Percentiles rank a stretch among this genome's conserved stretches.
phyloP scores from a whole-genome alignment of 495 filamentous ascomycete species.

The Aspergillus asperescens region DNA sequence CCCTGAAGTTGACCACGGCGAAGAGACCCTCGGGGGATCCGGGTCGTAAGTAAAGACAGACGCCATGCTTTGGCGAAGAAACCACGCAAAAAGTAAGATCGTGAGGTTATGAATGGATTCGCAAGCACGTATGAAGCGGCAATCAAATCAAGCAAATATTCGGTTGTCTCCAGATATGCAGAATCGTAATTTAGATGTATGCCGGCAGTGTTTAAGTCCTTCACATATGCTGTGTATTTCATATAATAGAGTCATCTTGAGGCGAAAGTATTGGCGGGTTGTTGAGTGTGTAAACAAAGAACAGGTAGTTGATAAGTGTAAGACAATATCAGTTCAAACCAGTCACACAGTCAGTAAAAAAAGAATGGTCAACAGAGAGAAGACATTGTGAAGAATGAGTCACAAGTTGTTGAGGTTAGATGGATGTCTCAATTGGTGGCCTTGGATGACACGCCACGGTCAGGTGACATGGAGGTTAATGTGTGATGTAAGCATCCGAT shows the following conservation, averaged over 20 bases:
- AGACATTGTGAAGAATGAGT: constrained; percentile 19
- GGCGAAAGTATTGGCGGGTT: background rate
- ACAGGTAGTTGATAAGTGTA: background rate
- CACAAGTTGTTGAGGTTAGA: background rate
- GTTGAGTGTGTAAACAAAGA: background rate
- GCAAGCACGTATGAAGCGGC: background rate
- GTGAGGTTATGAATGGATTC: background rate
- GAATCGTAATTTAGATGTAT: constrained; percentile 3
- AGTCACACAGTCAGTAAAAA: background rate
- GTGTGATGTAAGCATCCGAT: constrained; percentile 12
- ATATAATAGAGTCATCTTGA: constrained; percentile 23
- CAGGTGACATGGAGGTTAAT: background rate
- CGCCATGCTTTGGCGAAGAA: constrained; percentile 54
- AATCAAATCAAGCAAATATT: constrained; percentile 5
- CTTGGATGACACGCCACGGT: constrained; percentile 5
- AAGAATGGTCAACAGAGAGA: constrained; percentile 1
- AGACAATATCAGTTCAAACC: background rate
- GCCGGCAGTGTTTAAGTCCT: constrained; percentile 6
- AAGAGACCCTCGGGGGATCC: constrained; percentile 78
- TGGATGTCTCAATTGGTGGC: background rate
- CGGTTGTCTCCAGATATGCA: background rate
- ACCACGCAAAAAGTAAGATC: background rate
- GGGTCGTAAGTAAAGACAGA: constrained; percentile 95
- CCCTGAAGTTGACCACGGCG: constrained; percentile 70
- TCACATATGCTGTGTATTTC: constrained; percentile 3